Base-by-base conservation (phyloP, 2,329 filamentous ascomycete genomes). In the Lachnellula arida region DNA sequence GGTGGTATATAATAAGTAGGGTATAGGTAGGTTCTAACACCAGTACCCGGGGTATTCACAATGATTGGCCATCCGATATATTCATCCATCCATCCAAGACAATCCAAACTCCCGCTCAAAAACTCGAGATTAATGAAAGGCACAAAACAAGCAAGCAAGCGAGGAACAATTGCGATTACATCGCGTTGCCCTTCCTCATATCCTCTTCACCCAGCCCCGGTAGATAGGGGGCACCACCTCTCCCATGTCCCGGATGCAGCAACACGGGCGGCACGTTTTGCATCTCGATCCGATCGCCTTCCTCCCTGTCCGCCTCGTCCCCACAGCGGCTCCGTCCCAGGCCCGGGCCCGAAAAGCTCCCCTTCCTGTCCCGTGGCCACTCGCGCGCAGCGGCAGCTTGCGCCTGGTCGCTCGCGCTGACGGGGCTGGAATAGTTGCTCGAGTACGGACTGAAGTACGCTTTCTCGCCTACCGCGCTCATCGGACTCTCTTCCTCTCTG, bases 381-480 rank as follows among this genome's bases (percentile, higher is more conserved):
- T 51, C 51, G 2, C 19, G 44, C 3, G 25, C 49, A 8, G 17
- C 47, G 2, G n/a, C 19, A 3, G 28, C 23, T 14, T 55, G 54
- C 12, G 51, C 53, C 46, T 56, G 49, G 46, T 62, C 56, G 6
- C 43, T 54, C 15, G 64, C 65, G 2, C 53, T 61, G 5, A 81
- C 74, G 0, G 82, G 82, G 63, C 81, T 84, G 67, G 74, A 81
- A 70, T 78, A 85, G 57, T 82, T 79, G 42, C 81, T 83, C 19
- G 74, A 76, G 65, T 85, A 86, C 0, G 83, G 82, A 3, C 81
- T 84, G 60, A 83, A 77, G 69, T 84, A 82, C 6, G 73, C 75
- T 22, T 67, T 65, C 50, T 68, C 66, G 4, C 58, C 59, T 11
- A 57, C 57, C 76, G 82, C 25, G 77, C 60, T 64, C 2, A 59